phyloP scores from a whole-genome alignment of 768 basidiomycete species.

The Glaciozyma martinii region DNA sequence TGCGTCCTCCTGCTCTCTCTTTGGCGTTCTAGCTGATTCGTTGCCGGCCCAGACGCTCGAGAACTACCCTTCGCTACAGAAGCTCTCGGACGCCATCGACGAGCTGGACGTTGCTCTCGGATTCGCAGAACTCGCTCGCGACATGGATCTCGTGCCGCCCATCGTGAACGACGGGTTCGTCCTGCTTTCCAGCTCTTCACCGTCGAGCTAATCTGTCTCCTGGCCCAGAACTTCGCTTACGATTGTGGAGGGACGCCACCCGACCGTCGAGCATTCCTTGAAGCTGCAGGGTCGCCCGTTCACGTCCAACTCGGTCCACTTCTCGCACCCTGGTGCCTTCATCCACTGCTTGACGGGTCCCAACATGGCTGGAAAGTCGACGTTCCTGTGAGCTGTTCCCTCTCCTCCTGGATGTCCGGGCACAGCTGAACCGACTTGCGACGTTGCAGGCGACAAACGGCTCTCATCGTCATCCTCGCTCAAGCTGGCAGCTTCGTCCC shows the following conservation, averaged over 20 bases:
- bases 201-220: neutral
- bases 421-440: too few relatives aligned
- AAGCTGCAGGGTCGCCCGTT: slow-evolving; percentile 64
- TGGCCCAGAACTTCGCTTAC: slow-evolving; percentile 52
- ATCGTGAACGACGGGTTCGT: slow-evolving; percentile 57
- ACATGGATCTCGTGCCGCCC: slow-evolving; percentile 69
- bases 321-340: slow-evolving; percentile 50
- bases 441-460: slow-evolving; percentile 57
- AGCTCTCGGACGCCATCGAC: slow-evolving; percentile 47
- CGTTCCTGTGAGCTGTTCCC: slow-evolving; percentile 48
- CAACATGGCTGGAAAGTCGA: slow-evolving; percentile 60
- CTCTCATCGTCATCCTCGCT: slow-evolving; percentile 78
- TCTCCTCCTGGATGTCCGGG: too few relatives aligned
- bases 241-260: slow-evolving; percentile 76
- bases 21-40: neutral
- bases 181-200: neutral
- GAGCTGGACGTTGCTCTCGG: slow-evolving; percentile 77
- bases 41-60: slow-evolving; percentile 1
- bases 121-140: slow-evolving; percentile 69
- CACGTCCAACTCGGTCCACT: slow-evolving; percentile 67
- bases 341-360: slow-evolving; percentile 86
- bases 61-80: slow-evolving; percentile 2
- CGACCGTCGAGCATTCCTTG: slow-evolving; percentile 82
- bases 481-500: slow-evolving; percentile 92
- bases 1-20: neutral